A percentile compares a stretch with the other conserved stretches of the same genome.
These are phyloP conservation scores for Pythium phragmitis DNA, from an alignment of 352 stramenopile species.

Conservation along the genomic window DNA sequence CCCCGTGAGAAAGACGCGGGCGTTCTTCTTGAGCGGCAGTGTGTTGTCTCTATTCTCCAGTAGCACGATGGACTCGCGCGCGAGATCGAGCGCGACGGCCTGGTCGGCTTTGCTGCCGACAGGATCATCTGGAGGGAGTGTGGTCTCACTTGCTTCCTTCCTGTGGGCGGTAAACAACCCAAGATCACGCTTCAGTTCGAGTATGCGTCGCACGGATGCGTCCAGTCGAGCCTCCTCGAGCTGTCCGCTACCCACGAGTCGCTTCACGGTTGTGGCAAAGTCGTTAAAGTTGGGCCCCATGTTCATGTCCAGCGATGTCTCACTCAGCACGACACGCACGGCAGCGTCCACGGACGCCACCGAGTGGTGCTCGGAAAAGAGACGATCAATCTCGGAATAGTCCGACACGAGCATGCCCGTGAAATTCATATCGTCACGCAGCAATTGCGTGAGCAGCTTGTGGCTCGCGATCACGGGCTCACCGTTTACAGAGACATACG, in stretches of 20 bases:
- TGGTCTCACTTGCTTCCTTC: constrained; percentile 4
- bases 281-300: constrained; percentile 72
- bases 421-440: constrained; percentile 89
- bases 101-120: constrained; percentile 60
- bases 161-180: constrained; percentile 38
- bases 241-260: constrained; percentile 39
- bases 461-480: constrained; percentile 84
- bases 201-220: constrained; percentile 39
- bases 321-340: constrained; percentile 59
- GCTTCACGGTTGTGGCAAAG: constrained; percentile 54
- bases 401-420: constrained; percentile 90
- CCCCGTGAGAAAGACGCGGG: constrained; percentile 58
- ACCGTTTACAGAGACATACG: constrained; percentile 88
- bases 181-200: constrained; percentile 51
- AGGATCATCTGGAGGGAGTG: constrained; percentile 1
- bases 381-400: constrained; percentile 90
- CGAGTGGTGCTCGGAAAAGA: constrained; percentile 82
- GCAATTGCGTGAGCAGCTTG: constrained; percentile 70
- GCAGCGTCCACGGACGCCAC: constrained; percentile 59
- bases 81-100: constrained; percentile 53
- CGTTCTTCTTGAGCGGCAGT: constrained; percentile 34
- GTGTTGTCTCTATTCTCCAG: constrained; percentile 61
- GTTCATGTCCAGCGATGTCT: constrained; percentile 93
- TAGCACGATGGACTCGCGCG: constrained; percentile 76
- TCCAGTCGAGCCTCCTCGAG: constrained; percentile 49